Conservation (phyloP, 331 rosid species). For the Malus hybrid region DNA sequence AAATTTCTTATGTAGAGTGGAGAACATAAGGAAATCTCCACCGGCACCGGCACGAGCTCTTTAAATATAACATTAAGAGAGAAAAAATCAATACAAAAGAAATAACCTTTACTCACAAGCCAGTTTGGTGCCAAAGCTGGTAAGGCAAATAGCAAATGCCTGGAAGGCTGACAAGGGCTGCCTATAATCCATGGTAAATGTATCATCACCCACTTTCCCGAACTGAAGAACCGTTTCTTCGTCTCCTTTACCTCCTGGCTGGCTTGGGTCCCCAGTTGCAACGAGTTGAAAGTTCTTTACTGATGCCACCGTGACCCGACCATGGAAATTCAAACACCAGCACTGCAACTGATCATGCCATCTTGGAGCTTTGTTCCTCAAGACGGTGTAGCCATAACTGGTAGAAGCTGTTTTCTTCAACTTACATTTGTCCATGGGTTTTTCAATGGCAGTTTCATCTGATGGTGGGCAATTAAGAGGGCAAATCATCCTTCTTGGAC, state of each 20-base stretch:
- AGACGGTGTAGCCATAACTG: conserved; percentile 41
- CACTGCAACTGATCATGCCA: conserved; percentile 98
- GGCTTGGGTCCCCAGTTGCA: conserved; percentile 76
- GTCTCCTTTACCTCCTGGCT: conserved; percentile 82
- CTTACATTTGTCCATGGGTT: conserved; percentile 16
- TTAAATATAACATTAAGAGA: conserved; percentile 25
- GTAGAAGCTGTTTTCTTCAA: conserved; percentile 26
- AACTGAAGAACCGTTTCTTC: conserved; percentile 89
- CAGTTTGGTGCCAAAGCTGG: conserved; percentile 96
- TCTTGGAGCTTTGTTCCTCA: conserved; percentile 96
- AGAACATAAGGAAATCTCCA: conserved; percentile 3
- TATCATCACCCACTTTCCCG: conserved; percentile 89
- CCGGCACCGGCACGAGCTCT: neutral
- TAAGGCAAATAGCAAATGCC: conserved; percentile 94
- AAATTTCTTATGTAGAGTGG: neutral
- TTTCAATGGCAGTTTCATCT: conserved; percentile 33
- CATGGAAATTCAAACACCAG: conserved; percentile 99
- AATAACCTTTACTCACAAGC: conserved; percentile 66
- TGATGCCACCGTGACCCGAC: conserved; percentile 91
- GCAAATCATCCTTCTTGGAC: conserved; percentile 95
- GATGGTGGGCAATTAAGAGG: conserved; percentile 46
- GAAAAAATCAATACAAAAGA: neutral
- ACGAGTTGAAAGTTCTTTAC: conserved; percentile 96
- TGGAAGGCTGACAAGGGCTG: conserved; percentile 94
- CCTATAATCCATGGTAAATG: conserved; percentile 92